Evolutionary conservation across 2,329 filamentous ascomycete species (phyloP), one percentile per base, ranked within the genome.

Genomic region (Neofusicoccum sp.): DNA sequence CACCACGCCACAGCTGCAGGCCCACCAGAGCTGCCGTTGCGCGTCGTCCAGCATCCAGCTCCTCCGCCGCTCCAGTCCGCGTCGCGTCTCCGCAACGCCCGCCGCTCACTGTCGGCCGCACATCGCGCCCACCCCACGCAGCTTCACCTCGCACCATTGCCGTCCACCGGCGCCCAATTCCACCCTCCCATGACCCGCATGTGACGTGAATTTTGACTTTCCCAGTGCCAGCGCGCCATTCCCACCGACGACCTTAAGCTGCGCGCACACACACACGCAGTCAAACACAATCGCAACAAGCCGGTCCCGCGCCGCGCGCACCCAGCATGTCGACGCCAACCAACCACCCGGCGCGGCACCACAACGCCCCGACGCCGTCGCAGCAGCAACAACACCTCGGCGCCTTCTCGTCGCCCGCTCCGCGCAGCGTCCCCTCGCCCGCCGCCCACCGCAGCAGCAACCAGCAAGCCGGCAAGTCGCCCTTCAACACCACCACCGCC

Each of bases 321-420:
- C 12, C 8, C 20, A 31, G 24, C 43, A 61, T 61, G 59, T 61
- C 51, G 26, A 61, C 59, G 6, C 59, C 59, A 6, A 61, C 59
- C 20, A 56, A 61, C 33, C 51, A 61, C 38, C 51, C 59, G 6
- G 49, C 57, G n/a, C 51, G 51, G 9, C 51, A 54, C 36, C 49
- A 24, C 28, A 56, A 43, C 24, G 54, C 58, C 48, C 38, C 45
- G 8, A 61, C 49, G 2, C 63, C 53, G 33, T 48, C 45, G 54
- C 56, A 73, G 41, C 71, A 73, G 57, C 71, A 70, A 65, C 45
- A 34, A 49, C 53, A 70, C 73, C 70, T 73, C 61, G 65, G 68
- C 58, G 66, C 66, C 63, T 77, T 73, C 71, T 76, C 70, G 45
- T 77, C 70, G 41, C 74, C 74, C 54, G 75, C 71, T 30, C 77